Conservation (phyloP, 106 monocot species). For the Xerophyta viscosa region DNA sequence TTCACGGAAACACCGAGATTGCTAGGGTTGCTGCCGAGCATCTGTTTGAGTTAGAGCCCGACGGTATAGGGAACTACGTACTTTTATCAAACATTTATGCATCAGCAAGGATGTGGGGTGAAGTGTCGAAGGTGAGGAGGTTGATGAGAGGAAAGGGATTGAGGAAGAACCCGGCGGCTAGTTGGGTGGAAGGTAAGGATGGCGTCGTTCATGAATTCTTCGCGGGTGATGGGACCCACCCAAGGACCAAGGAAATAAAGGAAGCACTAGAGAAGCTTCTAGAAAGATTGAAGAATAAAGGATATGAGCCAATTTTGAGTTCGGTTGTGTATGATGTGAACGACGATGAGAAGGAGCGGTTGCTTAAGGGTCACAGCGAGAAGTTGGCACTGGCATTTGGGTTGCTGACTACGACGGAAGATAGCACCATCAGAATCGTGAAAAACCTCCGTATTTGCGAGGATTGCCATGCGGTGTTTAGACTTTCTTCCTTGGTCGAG, state of each 20-base stretch:
- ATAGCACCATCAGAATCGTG: constrained; percentile 34
- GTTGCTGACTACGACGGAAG: constrained; percentile 26
- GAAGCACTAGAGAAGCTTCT: constrained; percentile 36
- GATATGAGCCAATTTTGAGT: constrained; percentile 31
- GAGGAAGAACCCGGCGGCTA: constrained; percentile 49
- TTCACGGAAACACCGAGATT: constrained; percentile 36
- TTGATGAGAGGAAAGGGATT: constrained; percentile 43
- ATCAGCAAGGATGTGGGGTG: constrained; percentile 56
- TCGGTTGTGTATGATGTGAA: constrained; percentile 31
- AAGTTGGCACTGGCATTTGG: constrained; percentile 67
- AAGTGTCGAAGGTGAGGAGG: constrained; percentile 53
- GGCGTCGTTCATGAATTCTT: constrained; percentile 66
- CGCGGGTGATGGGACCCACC: constrained; percentile 44
- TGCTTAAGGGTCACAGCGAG: constrained; percentile 69
- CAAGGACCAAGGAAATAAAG: constrained; percentile 48
- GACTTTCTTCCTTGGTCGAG: constrained; percentile 30
- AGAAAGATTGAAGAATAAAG: constrained; percentile 27
- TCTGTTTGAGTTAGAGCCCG: constrained; percentile 55
- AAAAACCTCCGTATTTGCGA: constrained; percentile 68
- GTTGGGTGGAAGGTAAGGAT: constrained; percentile 47
- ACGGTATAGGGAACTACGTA: constrained; percentile 47
- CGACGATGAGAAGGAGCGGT: constrained; percentile 43
- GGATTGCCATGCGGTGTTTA: constrained; percentile 61
- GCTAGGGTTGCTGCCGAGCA: constrained; percentile 40
- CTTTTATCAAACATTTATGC: constrained; percentile 56